phyloP scores from a whole-genome alignment of 768 basidiomycete genomes.

The Tylopilus felleus region DNA sequence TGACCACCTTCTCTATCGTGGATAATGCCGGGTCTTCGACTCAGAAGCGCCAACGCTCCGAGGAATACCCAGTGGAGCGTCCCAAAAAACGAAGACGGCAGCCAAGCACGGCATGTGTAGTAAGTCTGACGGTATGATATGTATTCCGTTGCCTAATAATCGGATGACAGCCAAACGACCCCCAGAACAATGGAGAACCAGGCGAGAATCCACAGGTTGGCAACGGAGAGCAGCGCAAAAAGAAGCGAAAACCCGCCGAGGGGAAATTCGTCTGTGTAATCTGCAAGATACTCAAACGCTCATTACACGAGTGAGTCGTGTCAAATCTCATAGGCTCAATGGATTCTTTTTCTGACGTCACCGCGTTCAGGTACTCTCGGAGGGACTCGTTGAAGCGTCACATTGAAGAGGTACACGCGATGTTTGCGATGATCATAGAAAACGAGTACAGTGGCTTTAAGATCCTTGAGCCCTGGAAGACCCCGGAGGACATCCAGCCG shows the following conservation, averaged over 20 bases:
- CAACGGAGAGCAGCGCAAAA: background rate
- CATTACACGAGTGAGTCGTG: background rate
- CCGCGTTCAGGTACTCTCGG: constrained; percentile 1
- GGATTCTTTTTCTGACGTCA: background rate
- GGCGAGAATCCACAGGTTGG: background rate
- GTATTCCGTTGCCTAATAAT: too few species aligned
- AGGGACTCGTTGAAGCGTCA: constrained; percentile 12
- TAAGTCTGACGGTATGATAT: too few species aligned
- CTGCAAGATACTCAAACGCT: background rate
- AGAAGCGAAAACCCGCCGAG: background rate
- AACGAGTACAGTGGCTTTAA: background rate
- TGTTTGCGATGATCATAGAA: background rate
- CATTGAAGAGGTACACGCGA: background rate
- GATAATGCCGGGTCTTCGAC: too few species aligned
- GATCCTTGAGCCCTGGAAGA: background rate
- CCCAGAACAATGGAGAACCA: too few species aligned
- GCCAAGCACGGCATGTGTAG: too few species aligned
- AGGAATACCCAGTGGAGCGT: too few species aligned
- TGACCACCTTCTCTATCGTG: too few species aligned
- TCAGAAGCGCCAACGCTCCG: too few species aligned
- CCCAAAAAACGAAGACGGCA: too few species aligned
- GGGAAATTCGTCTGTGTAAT: background rate
- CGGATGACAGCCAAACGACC: too few species aligned
- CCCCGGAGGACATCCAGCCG: background rate
- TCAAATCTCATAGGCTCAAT: background rate